These are phyloP conservation scores for Pyrenochaeta sp. DNA, from an alignment of 2,329 filamentous ascomycete species.

Conservation along the genomic window DNA sequence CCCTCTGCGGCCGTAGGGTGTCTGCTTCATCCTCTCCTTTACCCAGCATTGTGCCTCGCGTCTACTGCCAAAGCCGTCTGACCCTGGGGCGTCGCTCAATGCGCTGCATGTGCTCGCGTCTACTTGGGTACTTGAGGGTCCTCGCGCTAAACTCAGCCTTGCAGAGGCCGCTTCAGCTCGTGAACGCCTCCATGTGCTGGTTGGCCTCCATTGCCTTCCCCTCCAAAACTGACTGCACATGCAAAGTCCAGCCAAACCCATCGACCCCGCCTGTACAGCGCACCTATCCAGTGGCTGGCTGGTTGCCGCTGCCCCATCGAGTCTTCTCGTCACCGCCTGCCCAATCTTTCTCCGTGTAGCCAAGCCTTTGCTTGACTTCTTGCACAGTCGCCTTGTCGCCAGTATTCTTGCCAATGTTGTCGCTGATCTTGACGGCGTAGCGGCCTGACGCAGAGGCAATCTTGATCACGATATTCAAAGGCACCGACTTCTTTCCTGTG, in stretches of 20 bases:
- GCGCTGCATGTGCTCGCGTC: constrained; percentile 4
- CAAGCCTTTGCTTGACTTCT: constrained; percentile 83
- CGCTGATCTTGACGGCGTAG: constrained; percentile 88
- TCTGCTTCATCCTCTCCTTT: constrained; percentile 1
- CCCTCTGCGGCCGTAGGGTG: no score
- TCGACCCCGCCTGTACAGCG: constrained; percentile 5
- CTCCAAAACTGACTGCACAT: constrained; percentile 2
- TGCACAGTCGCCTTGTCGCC: constrained; percentile 81
- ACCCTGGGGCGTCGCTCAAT: constrained; percentile 5
- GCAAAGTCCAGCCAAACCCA: constrained; percentile 9
- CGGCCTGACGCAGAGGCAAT: constrained; percentile 82
- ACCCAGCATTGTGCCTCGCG: not conserved
- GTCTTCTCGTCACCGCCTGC: constrained; percentile 81
- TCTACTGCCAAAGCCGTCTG: constrained; percentile 5
- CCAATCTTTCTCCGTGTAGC: constrained; percentile 88
- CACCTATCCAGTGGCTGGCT: constrained; percentile 26
- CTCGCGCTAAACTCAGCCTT: constrained; percentile 24
- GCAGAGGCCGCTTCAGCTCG: constrained; percentile 23
- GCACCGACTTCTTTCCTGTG: constrained; percentile 82
- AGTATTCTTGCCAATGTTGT: constrained; percentile 91
- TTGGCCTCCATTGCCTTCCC: constrained; percentile 17
- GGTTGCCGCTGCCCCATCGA: constrained; percentile 70
- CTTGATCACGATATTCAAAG: constrained; percentile 98
- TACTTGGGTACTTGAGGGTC: constrained; percentile 14
- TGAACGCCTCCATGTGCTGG: constrained; percentile 20